Conservation (phyloP, 768 basidiomycete genomes). For the Leccinellum luteum region DNA sequence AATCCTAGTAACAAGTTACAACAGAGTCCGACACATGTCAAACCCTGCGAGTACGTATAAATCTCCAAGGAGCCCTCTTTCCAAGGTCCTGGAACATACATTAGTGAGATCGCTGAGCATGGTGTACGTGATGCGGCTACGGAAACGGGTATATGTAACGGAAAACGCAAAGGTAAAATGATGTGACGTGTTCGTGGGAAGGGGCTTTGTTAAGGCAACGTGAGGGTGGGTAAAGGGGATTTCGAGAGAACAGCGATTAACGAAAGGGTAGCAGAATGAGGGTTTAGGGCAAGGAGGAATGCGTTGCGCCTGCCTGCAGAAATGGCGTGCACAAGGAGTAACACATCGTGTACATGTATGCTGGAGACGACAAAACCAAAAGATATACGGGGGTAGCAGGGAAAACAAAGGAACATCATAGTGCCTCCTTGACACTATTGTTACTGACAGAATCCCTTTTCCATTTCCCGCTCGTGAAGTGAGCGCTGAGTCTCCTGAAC, state of each 20-base stretch:
- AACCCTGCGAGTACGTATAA: slow-evolving; percentile 4
- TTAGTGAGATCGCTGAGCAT: slow-evolving; percentile 32
- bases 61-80: slow-evolving; percentile 12
- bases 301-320: slow-evolving; percentile 9
- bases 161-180: slow-evolving; percentile 9
- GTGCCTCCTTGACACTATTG: slow-evolving; percentile 43
- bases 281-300: slow-evolving; percentile 3
- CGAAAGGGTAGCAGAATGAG: slow-evolving; percentile 12
- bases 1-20: neutral
- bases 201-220: slow-evolving; percentile 10
- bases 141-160: slow-evolving; percentile 31
- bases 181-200: slow-evolving; percentile 13
- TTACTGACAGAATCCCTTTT: slow-evolving; percentile 53
- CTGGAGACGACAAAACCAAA: slow-evolving; percentile 20
- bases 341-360: slow-evolving; percentile 23
- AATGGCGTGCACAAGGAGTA: slow-evolving; percentile 12
- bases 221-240: slow-evolving; percentile 12
- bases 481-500: slow-evolving; percentile 53
- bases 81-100: slow-evolving; percentile 21
- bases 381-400: slow-evolving; percentile 3
- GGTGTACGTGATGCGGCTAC: slow-evolving; percentile 28
- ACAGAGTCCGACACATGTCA: neutral
- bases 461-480: slow-evolving; percentile 39
- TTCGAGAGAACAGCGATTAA: slow-evolving; percentile 4
- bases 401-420: slow-evolving; percentile 20